A percentile compares a stretch with the other conserved stretches of the same genome.
phyloP scores from a whole-genome alignment of 2,329 filamentous ascomycete genomes.

The Alternaria viburni region DNA sequence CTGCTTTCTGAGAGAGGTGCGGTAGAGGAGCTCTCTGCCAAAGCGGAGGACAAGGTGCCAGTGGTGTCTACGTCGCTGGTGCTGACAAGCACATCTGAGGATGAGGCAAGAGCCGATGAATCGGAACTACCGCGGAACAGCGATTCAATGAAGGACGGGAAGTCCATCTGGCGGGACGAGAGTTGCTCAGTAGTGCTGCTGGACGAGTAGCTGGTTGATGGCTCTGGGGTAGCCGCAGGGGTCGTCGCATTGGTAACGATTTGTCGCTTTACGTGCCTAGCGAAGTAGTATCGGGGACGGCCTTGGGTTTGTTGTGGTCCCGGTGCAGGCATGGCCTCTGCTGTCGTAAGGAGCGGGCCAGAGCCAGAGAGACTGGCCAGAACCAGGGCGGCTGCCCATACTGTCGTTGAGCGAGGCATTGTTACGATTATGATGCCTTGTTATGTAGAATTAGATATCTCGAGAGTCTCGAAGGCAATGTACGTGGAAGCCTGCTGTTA shows the following conservation, averaged over 20 bases:
- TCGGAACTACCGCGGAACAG: constrained; percentile 28
- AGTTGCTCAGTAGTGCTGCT: constrained; percentile 22
- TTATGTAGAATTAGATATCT: constrained; percentile 35
- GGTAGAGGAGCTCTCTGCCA: constrained; percentile 5
- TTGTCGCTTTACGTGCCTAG: constrained; percentile 55
- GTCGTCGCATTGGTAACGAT: constrained; percentile 46
- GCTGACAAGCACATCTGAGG: constrained; percentile 9
- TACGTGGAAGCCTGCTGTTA: constrained; percentile 20
- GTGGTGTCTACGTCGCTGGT: constrained; percentile 19
- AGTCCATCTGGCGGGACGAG: constrained; percentile 30
- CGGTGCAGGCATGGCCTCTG: constrained; percentile 57
- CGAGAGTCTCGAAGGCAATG: constrained; percentile 27
- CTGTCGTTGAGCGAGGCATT: constrained; percentile 54
- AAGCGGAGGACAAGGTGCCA: constrained; percentile 16
- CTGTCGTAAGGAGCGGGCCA: constrained; percentile 53
- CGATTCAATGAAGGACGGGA: constrained; percentile 36
- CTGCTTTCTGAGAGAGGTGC: not conserved
- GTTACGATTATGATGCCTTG: constrained; percentile 42
- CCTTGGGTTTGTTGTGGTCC: constrained; percentile 42
- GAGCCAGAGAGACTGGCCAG: constrained; percentile 55
- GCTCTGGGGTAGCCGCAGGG: constrained; percentile 29
- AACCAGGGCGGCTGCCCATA: constrained; percentile 55
- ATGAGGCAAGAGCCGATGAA: constrained; percentile 13
- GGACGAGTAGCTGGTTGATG: constrained; percentile 6
- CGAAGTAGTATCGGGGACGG: constrained; percentile 56